A percentile compares a stretch with the other conserved stretches of the same genome.
Evolutionary conservation across 2,329 filamentous ascomycete genomes (phyloP).

Genomic region (Cladobotryum mycophilum): DNA sequence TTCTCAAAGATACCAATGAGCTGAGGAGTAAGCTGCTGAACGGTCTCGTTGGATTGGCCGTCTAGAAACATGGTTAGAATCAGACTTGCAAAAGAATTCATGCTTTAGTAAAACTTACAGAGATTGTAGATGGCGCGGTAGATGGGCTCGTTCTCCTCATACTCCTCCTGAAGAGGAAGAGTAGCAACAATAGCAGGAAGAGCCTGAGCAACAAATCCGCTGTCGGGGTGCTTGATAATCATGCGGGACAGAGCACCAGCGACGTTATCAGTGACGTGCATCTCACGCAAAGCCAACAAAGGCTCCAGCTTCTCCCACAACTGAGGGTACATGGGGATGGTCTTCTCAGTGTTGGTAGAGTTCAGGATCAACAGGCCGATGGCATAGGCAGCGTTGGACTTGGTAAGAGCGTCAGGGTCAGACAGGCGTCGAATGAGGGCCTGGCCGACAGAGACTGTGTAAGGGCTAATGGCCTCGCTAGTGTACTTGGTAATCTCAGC

Average conservation of each 20-base stretch:
- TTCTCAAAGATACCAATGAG: constrained; percentile 67
- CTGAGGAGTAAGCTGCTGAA: constrained; percentile 63
- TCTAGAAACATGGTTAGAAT: constrained; percentile 37
- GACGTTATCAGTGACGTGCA: constrained; percentile 85
- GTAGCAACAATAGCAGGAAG: constrained; percentile 73
- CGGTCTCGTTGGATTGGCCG: constrained; percentile 60
- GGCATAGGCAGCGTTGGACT: constrained; percentile 92
- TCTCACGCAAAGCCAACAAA: constrained; percentile 68
- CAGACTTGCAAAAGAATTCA: background rate
- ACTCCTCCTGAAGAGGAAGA: constrained; percentile 87
- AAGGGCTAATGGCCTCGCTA: constrained; percentile 72
- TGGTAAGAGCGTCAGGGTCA: constrained; percentile 85
- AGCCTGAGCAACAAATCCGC: constrained; percentile 72
- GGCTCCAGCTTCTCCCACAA: constrained; percentile 85
- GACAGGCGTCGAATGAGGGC: constrained; percentile 78
- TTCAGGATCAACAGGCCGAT: constrained; percentile 78
- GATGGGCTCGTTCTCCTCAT: constrained; percentile 91
- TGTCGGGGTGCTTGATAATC: constrained; percentile 83
- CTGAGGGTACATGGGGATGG: constrained; percentile 68
- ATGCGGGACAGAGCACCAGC: constrained; percentile 86
- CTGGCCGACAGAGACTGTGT: constrained; percentile 70
- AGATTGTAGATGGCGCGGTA: constrained; percentile 86
- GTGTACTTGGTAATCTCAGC: constrained; percentile 87
- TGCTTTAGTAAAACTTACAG: constrained; percentile 51
- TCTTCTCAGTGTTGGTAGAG: constrained; percentile 62